phyloP scores from a whole-genome alignment of 495 filamentous ascomycete species.

The Beverwykella pulmonaria region DNA sequence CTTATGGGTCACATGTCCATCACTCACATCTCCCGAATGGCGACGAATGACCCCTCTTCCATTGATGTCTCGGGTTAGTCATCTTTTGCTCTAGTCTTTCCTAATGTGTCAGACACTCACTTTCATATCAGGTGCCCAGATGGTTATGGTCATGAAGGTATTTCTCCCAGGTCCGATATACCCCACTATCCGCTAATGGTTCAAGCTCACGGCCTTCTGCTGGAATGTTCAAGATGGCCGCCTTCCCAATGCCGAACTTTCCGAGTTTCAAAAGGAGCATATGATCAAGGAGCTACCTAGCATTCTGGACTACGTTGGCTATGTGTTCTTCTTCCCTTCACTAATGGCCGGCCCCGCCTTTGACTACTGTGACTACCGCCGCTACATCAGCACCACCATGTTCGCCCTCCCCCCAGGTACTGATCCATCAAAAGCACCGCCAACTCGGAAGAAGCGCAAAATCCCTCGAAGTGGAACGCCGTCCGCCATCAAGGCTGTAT shows the following conservation, averaged over 20 bases:
- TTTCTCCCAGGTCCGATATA: not conserved
- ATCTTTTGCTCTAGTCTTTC: not conserved
- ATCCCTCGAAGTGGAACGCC: slow-evolving; percentile 91
- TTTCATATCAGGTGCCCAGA: slow-evolving; percentile 65
- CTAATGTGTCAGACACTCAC: slow-evolving; percentile 6
- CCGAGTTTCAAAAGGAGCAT: slow-evolving; percentile 82
- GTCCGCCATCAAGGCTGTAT: slow-evolving; percentile 72
- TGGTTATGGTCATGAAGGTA: slow-evolving; percentile 96
- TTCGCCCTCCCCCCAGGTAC: slow-evolving; percentile 81
- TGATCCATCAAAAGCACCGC: slow-evolving; percentile 77
- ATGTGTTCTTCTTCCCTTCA: slow-evolving; percentile 92
- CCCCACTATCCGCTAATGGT: not conserved
- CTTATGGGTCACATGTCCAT: slow-evolving; percentile 94
- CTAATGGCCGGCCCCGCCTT: slow-evolving; percentile 87
- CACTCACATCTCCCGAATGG: slow-evolving; percentile 82
- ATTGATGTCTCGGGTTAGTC: slow-evolving; percentile 73
- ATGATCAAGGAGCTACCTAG: slow-evolving; percentile 71
- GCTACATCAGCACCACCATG: slow-evolving; percentile 92
- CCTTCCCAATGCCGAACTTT: slow-evolving; percentile 74
- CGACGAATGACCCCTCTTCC: slow-evolving; percentile 60
- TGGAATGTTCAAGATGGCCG: slow-evolving; percentile 96
- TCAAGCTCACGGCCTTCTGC: slow-evolving; percentile 81
- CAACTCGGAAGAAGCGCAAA: slow-evolving; percentile 87
- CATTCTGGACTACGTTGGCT: slow-evolving; percentile 80
- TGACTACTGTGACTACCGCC: slow-evolving; percentile 87